Percentiles rank a stretch among this genome's conserved stretches.
Evolutionary conservation across 2,329 filamentous ascomycete genomes (phyloP).

Genomic region (Beauveria sp.): DNA sequence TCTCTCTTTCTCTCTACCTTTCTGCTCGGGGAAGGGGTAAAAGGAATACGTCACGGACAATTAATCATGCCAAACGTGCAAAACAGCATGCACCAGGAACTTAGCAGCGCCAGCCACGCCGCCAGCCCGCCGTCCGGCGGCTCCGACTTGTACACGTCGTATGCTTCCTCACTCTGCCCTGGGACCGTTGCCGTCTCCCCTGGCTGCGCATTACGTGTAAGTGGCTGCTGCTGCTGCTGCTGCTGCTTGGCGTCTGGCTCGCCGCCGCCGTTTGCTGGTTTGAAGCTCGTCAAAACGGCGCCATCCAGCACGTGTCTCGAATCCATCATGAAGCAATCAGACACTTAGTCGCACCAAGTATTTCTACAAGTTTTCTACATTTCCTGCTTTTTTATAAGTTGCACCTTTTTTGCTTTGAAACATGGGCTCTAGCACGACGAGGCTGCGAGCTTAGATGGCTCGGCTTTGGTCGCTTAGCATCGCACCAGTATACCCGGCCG

Average conservation of each 20-base stretch:
- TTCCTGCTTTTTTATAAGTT: background rate
- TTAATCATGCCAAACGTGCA: slow-evolving; percentile 26
- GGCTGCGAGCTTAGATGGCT: background rate
- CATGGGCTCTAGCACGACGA: background rate
- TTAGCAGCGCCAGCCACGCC: slow-evolving; percentile 43
- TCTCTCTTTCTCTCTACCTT: background rate
- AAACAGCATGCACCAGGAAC: slow-evolving; percentile 25
- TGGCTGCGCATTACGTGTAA: too few relatives aligned
- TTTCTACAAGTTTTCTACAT: background rate
- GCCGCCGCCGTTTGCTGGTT: too few relatives aligned
- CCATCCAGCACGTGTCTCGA: too few relatives aligned
- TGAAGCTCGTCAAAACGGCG: too few relatives aligned
- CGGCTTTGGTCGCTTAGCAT: slow-evolving; percentile 10
- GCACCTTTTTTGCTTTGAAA: background rate
- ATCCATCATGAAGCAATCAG: too few relatives aligned
- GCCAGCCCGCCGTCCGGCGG: slow-evolving; percentile 41
- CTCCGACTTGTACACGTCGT: background rate
- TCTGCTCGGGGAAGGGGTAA: too few relatives aligned
- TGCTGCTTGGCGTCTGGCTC: too few relatives aligned
- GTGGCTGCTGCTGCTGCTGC: too few relatives aligned
- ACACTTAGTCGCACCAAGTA: too few relatives aligned
- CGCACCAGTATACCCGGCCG: background rate
- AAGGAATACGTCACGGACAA: slow-evolving; percentile 4
- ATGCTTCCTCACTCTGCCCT: background rate
- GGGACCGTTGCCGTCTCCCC: too few relatives aligned